Evolutionary conservation across 176 grass and related monocot genomes (phyloP), one percentile per base, ranked within the genome.

Genomic region (Eremochloa ophiuroides): DNA sequence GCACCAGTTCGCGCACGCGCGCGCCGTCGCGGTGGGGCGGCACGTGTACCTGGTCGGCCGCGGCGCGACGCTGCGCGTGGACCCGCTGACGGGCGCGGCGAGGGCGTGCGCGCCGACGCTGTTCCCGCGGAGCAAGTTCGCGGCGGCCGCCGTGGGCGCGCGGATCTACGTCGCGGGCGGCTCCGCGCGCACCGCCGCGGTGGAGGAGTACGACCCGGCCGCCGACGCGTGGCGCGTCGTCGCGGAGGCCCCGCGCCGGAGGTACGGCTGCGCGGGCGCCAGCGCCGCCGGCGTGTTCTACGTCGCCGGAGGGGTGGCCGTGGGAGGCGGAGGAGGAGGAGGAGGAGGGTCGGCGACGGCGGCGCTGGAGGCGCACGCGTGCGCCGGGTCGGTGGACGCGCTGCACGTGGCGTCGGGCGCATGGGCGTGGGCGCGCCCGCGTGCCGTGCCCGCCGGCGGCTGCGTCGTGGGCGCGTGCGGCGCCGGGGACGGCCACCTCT

Each of bases 201-300:
- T 97, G 1, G 94, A 97, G 83, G 92, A 97, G 92, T 97, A 97
- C 87, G 92, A 94, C 63, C 92, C 94, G 12, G 47, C 53, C 1
- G 33, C 48, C 28, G 85, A 94, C 81, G 84, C 76, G 25, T 97
- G 94, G 94, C 85, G 85, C 37, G 86, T 93, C 22, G 80, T 94
- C 1, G 73, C 73, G 9, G 87, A 97, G 34, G 90, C 92, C 9
- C 92, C 90, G 14, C 83, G 83, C 8, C 74, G 88, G 63, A 81
- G 94, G 41, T 98, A 98, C 77, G 95, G 92, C 1, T 98, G 95
- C 80, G 74, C 86, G 7, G 95, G 92, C 17, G 92, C 92, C 7
- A 77, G 65, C 2, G 80, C 77, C 0, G 85, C 66, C 7, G 95
- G 95, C 7, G 80, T 98, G 22, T 89, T 98, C 85, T 98, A 93